Evolutionary conservation across 805 yeast species (phyloP), one percentile per base, ranked within the genome.

Genomic region (Metschnikowia borealis): DNA sequence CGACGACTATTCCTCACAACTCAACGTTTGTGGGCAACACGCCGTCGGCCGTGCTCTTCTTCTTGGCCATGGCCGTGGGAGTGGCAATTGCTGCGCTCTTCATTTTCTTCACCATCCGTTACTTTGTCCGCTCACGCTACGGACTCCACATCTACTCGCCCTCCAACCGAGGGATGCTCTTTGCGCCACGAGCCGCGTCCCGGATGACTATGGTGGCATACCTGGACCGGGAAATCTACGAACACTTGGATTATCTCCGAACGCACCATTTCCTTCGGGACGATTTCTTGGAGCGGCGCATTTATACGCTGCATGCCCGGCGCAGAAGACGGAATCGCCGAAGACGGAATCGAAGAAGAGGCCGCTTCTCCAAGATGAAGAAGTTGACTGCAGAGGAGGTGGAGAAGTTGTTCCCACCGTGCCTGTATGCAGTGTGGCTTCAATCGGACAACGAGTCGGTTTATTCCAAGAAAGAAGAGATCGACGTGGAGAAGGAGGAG

Each of bases 11-110:
- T 29, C 48, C 47, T 17, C 29, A 14, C 14, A n/a, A 20, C 42
- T 23, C 52, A 20, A 58, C 71, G 6, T 71, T 71, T 51, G 73
- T 71, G 10, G 76, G 76, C 5, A 77, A 74, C 56, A 71, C 78
- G 34, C 87, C 87, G 1, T 80, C 87, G 0, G 81, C 86, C 1
- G 81, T 82, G 34, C 66, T 84, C 31, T 84, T 84, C 64, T 81
- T 82, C 64, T 66, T 84, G 11, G 87, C 88, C 0, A 70, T 84
- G 34, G 79, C 84, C 0, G 79, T 82, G 13, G 88, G 87, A 3
- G 77, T 82, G 11, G 60, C 77, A 20, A 81, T 83, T 37, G 86
- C 87, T 5, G 18, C 72, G 0, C 61, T 81, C 26, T 81, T 84
- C 57, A 55, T 82, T 7, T 82, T 82, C 65, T 82, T 84, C 71